Evolutionary conservation across 1,284 basidiomycete genomes (phyloP).

Genomic region (Cystobasidium slooffiae): DNA sequence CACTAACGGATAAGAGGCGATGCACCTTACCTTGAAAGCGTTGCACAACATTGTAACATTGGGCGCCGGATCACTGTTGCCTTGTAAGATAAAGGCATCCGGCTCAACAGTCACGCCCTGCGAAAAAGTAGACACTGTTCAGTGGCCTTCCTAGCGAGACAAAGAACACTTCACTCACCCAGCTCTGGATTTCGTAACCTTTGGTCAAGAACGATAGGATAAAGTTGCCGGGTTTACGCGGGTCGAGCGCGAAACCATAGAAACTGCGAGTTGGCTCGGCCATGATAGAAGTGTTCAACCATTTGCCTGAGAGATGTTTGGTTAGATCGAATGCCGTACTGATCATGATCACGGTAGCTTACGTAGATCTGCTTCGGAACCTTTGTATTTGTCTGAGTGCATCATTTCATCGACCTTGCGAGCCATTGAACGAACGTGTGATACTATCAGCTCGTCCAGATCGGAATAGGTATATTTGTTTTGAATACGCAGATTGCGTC

Average conservation of each 20-base stretch:
- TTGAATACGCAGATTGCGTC: conserved; percentile 55
- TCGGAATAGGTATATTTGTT: conserved; percentile 85
- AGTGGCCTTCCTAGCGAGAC: neutral
- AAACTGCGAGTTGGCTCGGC: conserved; percentile 93
- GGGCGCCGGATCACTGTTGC: conserved; percentile 56
- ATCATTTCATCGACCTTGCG: conserved; percentile 93
- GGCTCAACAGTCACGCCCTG: conserved; percentile 62
- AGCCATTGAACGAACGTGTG: conserved; percentile 93
- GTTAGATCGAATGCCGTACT: neutral
- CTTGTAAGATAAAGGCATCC: conserved; percentile 74
- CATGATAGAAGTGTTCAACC: conserved; percentile 83
- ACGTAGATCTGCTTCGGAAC: conserved; percentile 85
- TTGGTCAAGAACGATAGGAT: conserved; percentile 88
- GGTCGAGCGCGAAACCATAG: conserved; percentile 94
- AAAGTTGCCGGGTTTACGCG: conserved; percentile 88
- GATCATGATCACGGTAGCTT: conserved; percentile 57
- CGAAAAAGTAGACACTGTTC: conserved; percentile 6
- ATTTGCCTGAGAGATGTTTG: conserved; percentile 67
- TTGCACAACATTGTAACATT: conserved; percentile 90
- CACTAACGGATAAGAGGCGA: neutral
- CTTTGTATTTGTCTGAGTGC: conserved; percentile 94
- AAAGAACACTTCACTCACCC: conserved; percentile 16
- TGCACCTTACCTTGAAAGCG: conserved; percentile 77
- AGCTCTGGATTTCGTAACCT: conserved; percentile 38
- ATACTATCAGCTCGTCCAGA: conserved; percentile 96